Conservation (phyloP, 208 protist species). For the Acanthamoeba triangularis region DNA sequence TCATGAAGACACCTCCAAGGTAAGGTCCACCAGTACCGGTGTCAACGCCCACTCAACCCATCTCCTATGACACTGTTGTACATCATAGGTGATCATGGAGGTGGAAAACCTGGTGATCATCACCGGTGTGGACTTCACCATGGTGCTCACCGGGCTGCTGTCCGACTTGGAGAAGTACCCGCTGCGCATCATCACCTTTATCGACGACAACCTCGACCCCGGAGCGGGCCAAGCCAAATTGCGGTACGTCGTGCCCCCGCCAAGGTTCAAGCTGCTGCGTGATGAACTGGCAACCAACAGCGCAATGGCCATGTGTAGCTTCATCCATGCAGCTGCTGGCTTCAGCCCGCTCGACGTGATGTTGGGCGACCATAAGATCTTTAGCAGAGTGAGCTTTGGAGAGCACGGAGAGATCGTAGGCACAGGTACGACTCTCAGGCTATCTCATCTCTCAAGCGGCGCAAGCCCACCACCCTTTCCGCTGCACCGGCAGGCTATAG, state of each 20-base stretch:
- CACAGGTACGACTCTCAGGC: background rate
- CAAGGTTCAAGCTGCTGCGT: too few relatives aligned
- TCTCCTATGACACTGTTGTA: background rate
- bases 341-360: constrained; percentile 3
- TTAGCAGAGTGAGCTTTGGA: background rate
- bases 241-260: background rate
- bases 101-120: background rate
- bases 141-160: background rate
- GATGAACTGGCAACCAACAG: too few relatives aligned
- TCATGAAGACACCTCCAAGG: constrained; percentile 2
- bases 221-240: background rate
- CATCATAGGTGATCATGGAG: background rate
- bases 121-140: background rate
- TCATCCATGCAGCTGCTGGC: background rate
- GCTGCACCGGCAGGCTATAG: background rate
- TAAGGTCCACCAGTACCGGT: background rate
- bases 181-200: constrained; percentile 14
- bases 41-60: too few relatives aligned
- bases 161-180: constrained; percentile 23
- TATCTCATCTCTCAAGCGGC: background rate
- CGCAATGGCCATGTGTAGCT: background rate
- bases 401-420: constrained; percentile 26
- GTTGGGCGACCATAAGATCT: background rate
- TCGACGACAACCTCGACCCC: constrained; percentile 30
- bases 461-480: background rate